Evolutionary conservation across 2,329 filamentous ascomycete genomes (phyloP).

Genomic region (Verticillium nubilum): DNA sequence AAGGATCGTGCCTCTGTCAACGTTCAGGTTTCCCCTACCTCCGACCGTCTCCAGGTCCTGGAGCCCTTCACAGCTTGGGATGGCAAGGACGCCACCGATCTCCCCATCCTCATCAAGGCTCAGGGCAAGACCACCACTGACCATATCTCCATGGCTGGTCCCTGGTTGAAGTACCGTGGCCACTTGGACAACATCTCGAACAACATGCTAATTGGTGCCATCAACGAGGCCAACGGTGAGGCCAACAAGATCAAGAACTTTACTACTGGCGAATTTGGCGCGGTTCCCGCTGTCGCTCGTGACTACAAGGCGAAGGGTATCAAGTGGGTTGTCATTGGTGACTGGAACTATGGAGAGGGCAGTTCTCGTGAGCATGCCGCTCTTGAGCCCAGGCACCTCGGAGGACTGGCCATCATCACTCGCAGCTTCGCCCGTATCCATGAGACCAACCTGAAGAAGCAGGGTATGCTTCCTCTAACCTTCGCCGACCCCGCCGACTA

Average conservation of each 20-base stretch:
- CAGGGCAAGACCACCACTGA: constrained; percentile 96
- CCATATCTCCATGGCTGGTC: constrained; percentile 95
- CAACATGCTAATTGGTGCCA: constrained; percentile 98
- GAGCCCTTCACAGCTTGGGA: constrained; percentile 84
- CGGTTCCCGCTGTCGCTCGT: constrained; percentile 88
- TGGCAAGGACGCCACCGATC: constrained; percentile 77
- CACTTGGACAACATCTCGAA: constrained; percentile 99
- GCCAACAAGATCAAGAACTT: constrained; percentile 97
- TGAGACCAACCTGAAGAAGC: constrained; percentile 99
- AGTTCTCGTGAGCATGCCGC: constrained; percentile 97
- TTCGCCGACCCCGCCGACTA: constrained; percentile 95
- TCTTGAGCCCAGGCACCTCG: constrained; percentile 94
- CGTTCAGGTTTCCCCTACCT: constrained; percentile 81
- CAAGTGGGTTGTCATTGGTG: constrained; percentile 95
- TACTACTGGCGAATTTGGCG: constrained; percentile 76
- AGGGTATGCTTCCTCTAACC: constrained; percentile 98
- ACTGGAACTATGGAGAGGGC: constrained; percentile 99
- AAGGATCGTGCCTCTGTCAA: constrained; percentile 64
- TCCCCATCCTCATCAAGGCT: constrained; percentile 94
- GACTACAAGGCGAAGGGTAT: constrained; percentile 98
- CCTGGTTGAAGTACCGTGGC: constrained; percentile 98
- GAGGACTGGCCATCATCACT: constrained; percentile 94
- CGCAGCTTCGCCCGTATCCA: constrained; percentile 97
- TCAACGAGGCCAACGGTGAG: constrained; percentile 92
- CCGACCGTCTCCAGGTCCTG: constrained; percentile 91